Evolutionary conservation across 768 basidiomycete genomes (phyloP), one percentile per base, ranked within the genome.

Genomic region (Amanita exitialis): DNA sequence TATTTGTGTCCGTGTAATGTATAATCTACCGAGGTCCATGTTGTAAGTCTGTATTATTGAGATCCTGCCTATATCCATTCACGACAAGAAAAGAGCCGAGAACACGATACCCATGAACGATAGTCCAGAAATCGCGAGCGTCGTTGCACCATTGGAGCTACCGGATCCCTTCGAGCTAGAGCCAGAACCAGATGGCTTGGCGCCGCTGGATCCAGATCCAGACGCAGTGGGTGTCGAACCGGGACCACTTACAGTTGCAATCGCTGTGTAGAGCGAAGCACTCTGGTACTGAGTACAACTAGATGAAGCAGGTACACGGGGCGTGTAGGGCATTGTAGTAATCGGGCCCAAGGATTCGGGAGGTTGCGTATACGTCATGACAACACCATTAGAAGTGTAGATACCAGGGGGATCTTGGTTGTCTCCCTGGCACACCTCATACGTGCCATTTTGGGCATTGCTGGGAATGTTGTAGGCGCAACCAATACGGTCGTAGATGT

Each of bases 401-500:
- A 67, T 49, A n/a, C 86, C 86, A 6, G 80, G 79, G 47, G 71
- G 72, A 13, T 72, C 70, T 69, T 82, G 79, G 60, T 77, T 69
- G n/a, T 86, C 83, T 20, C 80, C 79, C 7, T 75, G 60, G 67
- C 89, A 91, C 6, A 72, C 66, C 52, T 80, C 77, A 66, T 86
- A 90, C 0, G 70, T 69, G 25, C 74, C 76, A 41, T 80, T 69
- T 44, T 73, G 62, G 32, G 83, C 83, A 30, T 69, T 64, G 62
- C 76, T 79, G 13, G 88, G 88, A 15, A 77, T 82, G 62, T 89
- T 90, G 71, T 80, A 89, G 2, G 54, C 59, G 57, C 84, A 83
- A 8, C 90, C 89, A 46, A 88, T 81, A 52, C 82, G 83, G 60
- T 89, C 86, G 53, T 70, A 83, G 54, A 79, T 75, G 72, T 91